Evolutionary conservation across 2,329 filamentous ascomycete species (phyloP).

Genomic region (Torrubiellomyces zombiae): DNA sequence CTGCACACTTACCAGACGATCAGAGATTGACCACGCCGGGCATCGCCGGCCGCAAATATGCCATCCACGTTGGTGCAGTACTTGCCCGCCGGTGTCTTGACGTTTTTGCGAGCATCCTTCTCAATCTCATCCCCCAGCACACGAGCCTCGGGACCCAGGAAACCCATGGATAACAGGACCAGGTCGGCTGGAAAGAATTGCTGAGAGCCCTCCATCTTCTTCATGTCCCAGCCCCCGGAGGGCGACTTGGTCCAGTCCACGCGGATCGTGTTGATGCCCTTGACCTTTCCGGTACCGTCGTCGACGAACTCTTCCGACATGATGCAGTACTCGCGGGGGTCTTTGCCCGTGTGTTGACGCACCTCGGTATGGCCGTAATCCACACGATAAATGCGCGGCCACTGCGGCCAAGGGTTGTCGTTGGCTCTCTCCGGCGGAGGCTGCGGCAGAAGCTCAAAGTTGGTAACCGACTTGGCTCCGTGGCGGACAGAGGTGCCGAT

Average conservation of each 20-base stretch:
- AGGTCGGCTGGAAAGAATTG: conserved; percentile 94
- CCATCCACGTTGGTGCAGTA: conserved; percentile 80
- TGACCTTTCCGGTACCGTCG: conserved; percentile 72
- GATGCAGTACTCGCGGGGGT: conserved; percentile 93
- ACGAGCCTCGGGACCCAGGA: conserved; percentile 82
- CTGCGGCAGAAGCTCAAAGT: conserved; percentile 91
- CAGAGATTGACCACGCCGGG: conserved; percentile 81
- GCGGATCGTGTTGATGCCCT: conserved; percentile 88
- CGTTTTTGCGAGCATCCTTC: conserved; percentile 83
- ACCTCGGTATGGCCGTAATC: conserved; percentile 96
- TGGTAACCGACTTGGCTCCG: conserved; percentile 86
- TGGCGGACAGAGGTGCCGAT: conserved; percentile 94
- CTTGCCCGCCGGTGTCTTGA: conserved; percentile 79
- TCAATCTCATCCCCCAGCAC: conserved; percentile 78
- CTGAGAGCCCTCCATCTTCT: conserved; percentile 83
- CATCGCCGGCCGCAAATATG: conserved; percentile 89
- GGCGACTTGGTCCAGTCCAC: conserved; percentile 91
- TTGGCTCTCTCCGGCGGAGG: conserved; percentile 77
- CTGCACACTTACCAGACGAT: conserved; percentile 83
- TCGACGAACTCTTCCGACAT: conserved; percentile 96
- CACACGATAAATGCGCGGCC: conserved; percentile 95
- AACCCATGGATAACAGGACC: conserved; percentile 91
- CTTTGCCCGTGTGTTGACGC: conserved; percentile 88
- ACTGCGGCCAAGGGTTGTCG: conserved; percentile 97
- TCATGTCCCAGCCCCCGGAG: conserved; percentile 94